Percentiles rank a stretch among this genome's conserved stretches.
phyloP scores from a whole-genome alignment of 805 yeast species.

The Ogataea haglerorum region DNA sequence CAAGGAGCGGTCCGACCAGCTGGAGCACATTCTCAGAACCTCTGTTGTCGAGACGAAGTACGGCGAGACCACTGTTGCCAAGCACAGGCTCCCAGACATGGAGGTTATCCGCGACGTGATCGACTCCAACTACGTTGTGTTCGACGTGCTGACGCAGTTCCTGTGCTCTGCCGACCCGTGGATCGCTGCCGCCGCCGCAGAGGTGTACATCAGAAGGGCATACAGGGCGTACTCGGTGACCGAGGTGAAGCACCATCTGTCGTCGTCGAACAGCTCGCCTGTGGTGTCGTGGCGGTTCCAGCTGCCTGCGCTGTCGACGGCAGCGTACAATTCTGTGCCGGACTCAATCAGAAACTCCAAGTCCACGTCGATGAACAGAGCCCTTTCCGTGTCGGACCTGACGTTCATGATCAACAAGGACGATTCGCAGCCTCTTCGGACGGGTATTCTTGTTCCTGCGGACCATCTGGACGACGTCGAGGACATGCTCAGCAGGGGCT shows the following conservation, averaged over 20 bases:
- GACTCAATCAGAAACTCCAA: constrained; percentile 42
- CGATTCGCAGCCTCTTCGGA: constrained; percentile 69
- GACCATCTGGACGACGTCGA: constrained; percentile 87
- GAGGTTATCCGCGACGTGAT: constrained; percentile 84
- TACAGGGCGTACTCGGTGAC: constrained; percentile 93
- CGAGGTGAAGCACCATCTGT: constrained; percentile 60
- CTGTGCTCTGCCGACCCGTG: constrained; percentile 78
- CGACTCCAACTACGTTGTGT: constrained; percentile 93
- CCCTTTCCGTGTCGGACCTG: constrained; percentile 89
- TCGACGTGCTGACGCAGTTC: constrained; percentile 93
- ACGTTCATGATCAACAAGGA: constrained; percentile 72
- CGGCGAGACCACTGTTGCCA: constrained; percentile 72
- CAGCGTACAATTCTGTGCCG: constrained; percentile 72
- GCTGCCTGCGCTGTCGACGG: constrained; percentile 66
- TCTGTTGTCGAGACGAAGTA: constrained; percentile 87
- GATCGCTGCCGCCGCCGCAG: constrained; percentile 94
- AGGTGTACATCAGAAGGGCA: constrained; percentile 93
- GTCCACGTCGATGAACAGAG: constrained; percentile 58
- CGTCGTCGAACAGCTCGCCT: constrained; percentile 50
- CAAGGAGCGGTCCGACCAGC: constrained; percentile 93
- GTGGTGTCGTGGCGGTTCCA: constrained; percentile 86
- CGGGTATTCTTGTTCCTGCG: constrained; percentile 80
- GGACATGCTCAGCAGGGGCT: constrained; percentile 70
- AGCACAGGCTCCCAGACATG: constrained; percentile 78
- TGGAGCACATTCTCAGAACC: constrained; percentile 90